Conservation (phyloP, 2,329 filamentous ascomycete genomes). For the Aciculosporium take region DNA sequence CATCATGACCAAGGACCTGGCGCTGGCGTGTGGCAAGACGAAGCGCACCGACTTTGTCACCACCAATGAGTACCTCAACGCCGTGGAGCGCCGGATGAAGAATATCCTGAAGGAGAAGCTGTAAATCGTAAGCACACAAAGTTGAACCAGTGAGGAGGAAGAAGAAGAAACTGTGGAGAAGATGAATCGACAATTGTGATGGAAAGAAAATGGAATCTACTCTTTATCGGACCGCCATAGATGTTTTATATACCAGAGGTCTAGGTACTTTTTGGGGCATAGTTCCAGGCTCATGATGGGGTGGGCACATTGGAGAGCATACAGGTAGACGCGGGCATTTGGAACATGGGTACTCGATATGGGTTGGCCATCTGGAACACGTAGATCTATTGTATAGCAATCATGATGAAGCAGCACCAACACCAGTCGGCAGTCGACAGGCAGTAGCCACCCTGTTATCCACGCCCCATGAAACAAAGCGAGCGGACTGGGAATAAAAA, state of each 20-base stretch:
- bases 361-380: neutral
- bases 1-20: constrained; percentile 98
- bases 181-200: neutral
- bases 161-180: neutral
- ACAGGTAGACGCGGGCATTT: neutral
- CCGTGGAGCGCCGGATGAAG: constrained; percentile 85
- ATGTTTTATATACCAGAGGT: neutral
- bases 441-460: too few relatives aligned
- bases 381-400: neutral
- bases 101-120: constrained; percentile 63
- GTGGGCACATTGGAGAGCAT: neutral
- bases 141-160: neutral
- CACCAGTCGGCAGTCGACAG: neutral
- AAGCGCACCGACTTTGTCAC: constrained; percentile 77
- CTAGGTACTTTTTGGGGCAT: neutral
- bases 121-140: constrained; percentile 21
- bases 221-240: neutral
- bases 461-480: too few relatives aligned
- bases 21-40: constrained; percentile 84
- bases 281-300: neutral
- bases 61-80: constrained; percentile 79
- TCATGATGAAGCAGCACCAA: neutral
- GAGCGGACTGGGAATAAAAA: too few relatives aligned
- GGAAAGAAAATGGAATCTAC: neutral
- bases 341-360: neutral